A percentile compares a stretch with the other conserved stretches of the same genome.
phyloP scores from a whole-genome alignment of 2,329 filamentous ascomycete genomes.

The Pestalotiopsis fici region DNA sequence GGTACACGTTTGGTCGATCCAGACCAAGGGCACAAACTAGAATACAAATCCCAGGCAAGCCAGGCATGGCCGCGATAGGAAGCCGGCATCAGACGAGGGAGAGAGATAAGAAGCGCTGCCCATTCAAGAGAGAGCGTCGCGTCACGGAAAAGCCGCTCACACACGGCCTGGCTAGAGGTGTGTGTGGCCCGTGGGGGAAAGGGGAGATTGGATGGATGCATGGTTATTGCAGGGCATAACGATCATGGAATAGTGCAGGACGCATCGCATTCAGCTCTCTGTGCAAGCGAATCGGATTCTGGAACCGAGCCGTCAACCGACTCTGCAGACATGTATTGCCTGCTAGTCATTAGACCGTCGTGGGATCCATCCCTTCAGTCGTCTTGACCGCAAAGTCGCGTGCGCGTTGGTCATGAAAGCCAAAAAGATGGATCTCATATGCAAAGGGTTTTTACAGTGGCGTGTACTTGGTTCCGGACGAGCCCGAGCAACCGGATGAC shows the following conservation, averaged over 20 bases:
- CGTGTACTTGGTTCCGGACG: neutral
- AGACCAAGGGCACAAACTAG: neutral
- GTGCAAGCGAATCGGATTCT: neutral
- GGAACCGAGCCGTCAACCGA: neutral
- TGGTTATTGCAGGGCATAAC: neutral
- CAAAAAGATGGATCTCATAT: neutral
- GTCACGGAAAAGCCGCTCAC: neutral
- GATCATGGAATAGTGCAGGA: neutral
- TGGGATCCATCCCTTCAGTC: neutral
- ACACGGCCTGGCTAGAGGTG: neutral
- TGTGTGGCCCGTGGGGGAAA: neutral
- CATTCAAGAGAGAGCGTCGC: neutral
- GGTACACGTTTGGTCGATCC: constrained; percentile 4
- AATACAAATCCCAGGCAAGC: neutral
- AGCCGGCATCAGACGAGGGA: neutral
- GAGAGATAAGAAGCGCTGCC: neutral
- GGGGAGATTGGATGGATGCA: neutral
- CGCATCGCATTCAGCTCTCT: neutral
- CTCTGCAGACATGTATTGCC: neutral
- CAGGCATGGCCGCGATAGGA: neutral
- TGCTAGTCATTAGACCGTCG: neutral
- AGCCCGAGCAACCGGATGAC: neutral
- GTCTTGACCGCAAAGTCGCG: neutral
- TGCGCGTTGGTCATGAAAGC: neutral
- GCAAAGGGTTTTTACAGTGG: neutral